Base-by-base conservation (phyloP, 2,329 filamentous ascomycete genomes). In the Fusarium bactridioides region DNA sequence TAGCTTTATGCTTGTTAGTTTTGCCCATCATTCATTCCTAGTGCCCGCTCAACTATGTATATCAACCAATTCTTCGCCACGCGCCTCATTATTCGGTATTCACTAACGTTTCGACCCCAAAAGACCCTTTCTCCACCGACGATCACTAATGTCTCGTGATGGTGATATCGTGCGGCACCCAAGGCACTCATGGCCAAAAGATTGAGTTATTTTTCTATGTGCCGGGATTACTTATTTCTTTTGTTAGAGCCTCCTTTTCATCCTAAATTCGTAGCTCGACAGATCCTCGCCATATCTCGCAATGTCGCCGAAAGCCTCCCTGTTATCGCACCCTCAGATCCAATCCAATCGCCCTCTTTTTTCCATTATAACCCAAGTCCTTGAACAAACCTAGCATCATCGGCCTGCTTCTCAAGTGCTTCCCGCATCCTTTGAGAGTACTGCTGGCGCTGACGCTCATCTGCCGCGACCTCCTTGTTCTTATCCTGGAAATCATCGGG, bases 321-420 rank as follows among this genome's bases (percentile, higher is more conserved):
- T 35, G 45, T 58, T 19, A 56, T 53, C 25, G 35, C 27, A 35
- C 44, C n/a, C 41, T 54, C 21, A 19, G 38, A 40, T 40, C 50
- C 57, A 56, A 40, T 40, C 50, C 57, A 48, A 67, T 63, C 53
- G 29, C 43, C 50, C 54, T 33, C 27, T 19, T 25, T 25, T 44
- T 18, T 56, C 47, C 13, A 59, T 54, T 67, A 60, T 48, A 76
- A 40, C 29, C 77, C 91, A 74, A 94, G 84, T 31, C 90, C 89
- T 72, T 88, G 88, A 80, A 95, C 88, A 80, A 93, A 94, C 73
- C 91, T 86, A 65, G 93, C 89, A 80, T 96, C 94, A 78, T 94
- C 90, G 15, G 93, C 94, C 82, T 97, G 94, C 72, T 86, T 85
- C 82, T 93, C 89, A 66, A 97, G 82, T 25, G 93, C 93, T 74